Conservation (phyloP, 495 filamentous ascomycete species). For the Xylaria bambusicola region DNA sequence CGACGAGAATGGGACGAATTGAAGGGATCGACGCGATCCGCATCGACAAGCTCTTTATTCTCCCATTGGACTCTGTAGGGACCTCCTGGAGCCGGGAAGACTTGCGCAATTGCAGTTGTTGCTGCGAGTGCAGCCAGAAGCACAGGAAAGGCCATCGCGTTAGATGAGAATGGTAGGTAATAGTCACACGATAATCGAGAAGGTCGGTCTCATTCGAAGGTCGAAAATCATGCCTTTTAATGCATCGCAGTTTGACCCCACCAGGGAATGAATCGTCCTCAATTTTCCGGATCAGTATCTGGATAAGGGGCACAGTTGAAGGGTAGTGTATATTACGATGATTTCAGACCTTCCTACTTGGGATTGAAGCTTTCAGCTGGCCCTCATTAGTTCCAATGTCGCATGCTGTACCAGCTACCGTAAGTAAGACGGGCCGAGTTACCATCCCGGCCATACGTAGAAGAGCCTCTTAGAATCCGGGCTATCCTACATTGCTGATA, state of each 20-base stretch:
- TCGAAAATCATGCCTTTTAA: not conserved
- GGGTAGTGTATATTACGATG: not conserved
- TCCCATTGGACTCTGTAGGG: slow-evolving; percentile 13
- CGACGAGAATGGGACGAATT: slow-evolving; percentile 9
- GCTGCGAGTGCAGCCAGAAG: slow-evolving; percentile 5
- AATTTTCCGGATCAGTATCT: not conserved
- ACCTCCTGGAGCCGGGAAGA: slow-evolving; percentile 2
- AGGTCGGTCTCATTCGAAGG: not conserved
- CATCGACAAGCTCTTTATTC: slow-evolving; percentile 11
- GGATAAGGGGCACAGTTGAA: too few species aligned
- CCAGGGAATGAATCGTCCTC: too few species aligned
- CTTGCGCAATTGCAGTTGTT: slow-evolving; percentile 1
- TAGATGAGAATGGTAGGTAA: not conserved
- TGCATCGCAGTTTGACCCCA: not conserved
- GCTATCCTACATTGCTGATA: too few species aligned
- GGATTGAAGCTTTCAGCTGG: slow-evolving; percentile 11
- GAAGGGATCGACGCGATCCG: slow-evolving; percentile 11
- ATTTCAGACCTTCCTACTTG: slow-evolving; percentile 12
- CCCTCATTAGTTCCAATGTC: not conserved
- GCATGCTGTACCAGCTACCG: not conserved
- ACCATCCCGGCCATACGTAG: too few species aligned
- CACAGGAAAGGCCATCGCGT: not conserved
- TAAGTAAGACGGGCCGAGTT: too few species aligned
- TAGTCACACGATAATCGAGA: not conserved
- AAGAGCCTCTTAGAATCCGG: too few species aligned